Conservation (phyloP, 768 basidiomycete genomes). For the Cytidiella melzeri region DNA sequence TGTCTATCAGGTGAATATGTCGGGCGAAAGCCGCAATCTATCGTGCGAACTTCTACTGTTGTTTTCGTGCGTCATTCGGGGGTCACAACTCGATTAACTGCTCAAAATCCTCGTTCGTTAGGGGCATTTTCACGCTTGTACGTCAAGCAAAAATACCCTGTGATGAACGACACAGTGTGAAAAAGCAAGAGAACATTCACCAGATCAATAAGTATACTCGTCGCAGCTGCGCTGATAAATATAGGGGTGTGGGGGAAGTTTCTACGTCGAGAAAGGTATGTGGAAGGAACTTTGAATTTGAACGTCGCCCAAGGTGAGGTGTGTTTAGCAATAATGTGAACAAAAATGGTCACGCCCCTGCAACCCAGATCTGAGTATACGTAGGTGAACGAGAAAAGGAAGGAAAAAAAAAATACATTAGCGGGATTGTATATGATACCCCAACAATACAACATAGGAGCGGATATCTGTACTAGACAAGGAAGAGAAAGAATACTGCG, state of each 20-base stretch:
- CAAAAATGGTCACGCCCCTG: conserved; percentile 3
- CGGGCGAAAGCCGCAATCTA: too few relatives aligned
- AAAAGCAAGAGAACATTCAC: conserved; percentile 5
- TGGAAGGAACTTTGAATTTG: neutral
- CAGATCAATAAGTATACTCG: conserved; percentile 11
- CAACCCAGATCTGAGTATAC: conserved; percentile 5
- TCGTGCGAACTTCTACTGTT: too few relatives aligned
- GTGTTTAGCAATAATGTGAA: neutral
- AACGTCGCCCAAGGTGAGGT: conserved; percentile 4
- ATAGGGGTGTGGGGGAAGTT: neutral
- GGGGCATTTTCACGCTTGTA: too few relatives aligned
- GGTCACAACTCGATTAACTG: too few relatives aligned
- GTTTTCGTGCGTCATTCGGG: too few relatives aligned
- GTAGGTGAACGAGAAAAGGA: neutral
- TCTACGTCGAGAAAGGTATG: conserved; percentile 6
- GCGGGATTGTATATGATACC: neutral
- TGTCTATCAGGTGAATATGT: too few relatives aligned
- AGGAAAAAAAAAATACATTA: neutral
- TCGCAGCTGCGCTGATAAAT: too few relatives aligned
- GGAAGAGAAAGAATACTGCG: conserved; percentile 6
- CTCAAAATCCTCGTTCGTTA: too few relatives aligned
- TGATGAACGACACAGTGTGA: too few relatives aligned
- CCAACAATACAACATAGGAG: neutral
- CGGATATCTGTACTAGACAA: neutral
- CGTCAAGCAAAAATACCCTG: too few relatives aligned